Conservation (phyloP, 257 asterid genomes). For the Nicotiana noctiflora region DNA sequence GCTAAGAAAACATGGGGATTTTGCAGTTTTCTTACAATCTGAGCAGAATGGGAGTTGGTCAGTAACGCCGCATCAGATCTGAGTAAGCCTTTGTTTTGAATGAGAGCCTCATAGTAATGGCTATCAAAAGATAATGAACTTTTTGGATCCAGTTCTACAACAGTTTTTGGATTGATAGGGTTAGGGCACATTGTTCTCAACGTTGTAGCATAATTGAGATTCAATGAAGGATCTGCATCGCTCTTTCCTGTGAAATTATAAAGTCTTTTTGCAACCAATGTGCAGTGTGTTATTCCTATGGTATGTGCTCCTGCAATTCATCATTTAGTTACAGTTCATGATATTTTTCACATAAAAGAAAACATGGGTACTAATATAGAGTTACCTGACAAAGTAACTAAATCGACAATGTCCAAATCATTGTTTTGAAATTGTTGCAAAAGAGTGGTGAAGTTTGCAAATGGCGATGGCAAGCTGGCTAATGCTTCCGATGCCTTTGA, state of each 20-base stretch:
- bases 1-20: constrained; percentile 17
- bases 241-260: constrained; percentile 41
- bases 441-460: constrained; percentile 33
- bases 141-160: constrained; percentile 25
- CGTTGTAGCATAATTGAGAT: constrained; percentile 19
- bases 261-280: constrained; percentile 36
- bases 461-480: constrained; percentile 37
- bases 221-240: constrained; percentile 38
- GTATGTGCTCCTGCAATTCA: constrained; percentile 38
- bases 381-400: constrained; percentile 40
- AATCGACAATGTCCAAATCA: constrained; percentile 24
- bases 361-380: too few relatives aligned
- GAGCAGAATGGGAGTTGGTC: constrained; percentile 14
- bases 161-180: constrained; percentile 23
- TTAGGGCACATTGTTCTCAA: constrained; percentile 19
- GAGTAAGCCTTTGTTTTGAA: constrained; percentile 6
- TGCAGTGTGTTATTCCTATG: constrained; percentile 42
- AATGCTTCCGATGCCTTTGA: constrained; percentile 28
- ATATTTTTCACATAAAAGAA: too few relatives aligned
- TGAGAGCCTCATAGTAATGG: constrained; percentile 13
- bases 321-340: not conserved
- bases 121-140: constrained; percentile 25
- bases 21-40: constrained; percentile 19
- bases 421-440: constrained; percentile 20
- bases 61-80: constrained; percentile 12